Evolutionary conservation across 2,329 filamentous ascomycete species (phyloP).

Genomic region (Mollisiaceae sp.): DNA sequence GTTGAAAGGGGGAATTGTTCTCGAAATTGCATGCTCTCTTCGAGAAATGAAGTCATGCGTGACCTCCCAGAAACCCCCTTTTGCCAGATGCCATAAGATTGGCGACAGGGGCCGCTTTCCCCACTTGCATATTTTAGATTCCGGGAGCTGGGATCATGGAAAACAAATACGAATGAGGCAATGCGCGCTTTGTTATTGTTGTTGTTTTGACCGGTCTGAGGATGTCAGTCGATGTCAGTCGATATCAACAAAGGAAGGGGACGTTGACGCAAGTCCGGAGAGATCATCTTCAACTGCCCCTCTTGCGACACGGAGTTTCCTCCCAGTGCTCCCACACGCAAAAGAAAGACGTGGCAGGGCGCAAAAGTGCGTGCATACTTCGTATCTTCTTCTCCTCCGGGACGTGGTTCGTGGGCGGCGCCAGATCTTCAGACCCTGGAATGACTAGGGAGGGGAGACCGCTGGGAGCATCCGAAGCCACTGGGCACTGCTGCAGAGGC

Average conservation of each 20-base stretch:
- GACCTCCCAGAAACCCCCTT: constrained; percentile 1
- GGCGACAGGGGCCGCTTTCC: constrained; percentile 2
- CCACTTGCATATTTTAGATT: constrained; percentile 19
- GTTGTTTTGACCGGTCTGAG: constrained; percentile 11
- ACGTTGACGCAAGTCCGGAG: neutral
- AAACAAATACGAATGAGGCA: constrained; percentile 18
- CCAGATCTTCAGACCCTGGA: constrained; percentile 4
- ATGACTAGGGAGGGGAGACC: neutral
- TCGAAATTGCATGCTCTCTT: constrained; percentile 11
- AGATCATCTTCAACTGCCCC: neutral
- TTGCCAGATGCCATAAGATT: constrained; percentile 8
- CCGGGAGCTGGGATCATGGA: constrained; percentile 16
- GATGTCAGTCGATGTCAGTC: constrained; percentile 14
- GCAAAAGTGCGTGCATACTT: neutral
- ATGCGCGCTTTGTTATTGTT: constrained; percentile 15
- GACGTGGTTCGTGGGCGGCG: neutral
- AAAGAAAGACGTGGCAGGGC: constrained; percentile 11
- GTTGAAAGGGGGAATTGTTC: neutral
- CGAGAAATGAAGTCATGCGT: constrained; percentile 19
- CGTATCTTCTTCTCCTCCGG: neutral
- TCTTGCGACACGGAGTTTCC: neutral
- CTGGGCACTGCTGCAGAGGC: neutral
- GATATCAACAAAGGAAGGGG: neutral
- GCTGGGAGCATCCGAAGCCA: neutral
- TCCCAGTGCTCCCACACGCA: no score